A percentile compares a stretch with the other conserved stretches of the same genome.
Evolutionary conservation across 1,139 yeast species (phyloP).

Genomic region (Kurtzmaniella natalensis): DNA sequence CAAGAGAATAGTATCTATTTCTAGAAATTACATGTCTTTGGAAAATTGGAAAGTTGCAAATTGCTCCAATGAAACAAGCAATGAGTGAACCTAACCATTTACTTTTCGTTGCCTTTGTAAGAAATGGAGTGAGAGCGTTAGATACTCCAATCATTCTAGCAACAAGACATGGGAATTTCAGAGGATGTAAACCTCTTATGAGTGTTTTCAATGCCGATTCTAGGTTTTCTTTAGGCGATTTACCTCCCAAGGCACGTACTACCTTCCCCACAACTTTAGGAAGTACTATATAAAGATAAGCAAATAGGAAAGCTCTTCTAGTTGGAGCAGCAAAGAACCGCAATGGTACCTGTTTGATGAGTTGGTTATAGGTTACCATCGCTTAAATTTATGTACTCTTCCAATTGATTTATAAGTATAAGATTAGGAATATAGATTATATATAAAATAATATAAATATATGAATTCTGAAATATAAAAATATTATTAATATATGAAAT

Average conservation of each 20-base stretch:
- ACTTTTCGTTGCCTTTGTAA: constrained; percentile 9
- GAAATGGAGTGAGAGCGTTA: constrained; percentile 16
- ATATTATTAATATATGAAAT: too few relatives aligned
- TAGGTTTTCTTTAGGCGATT: constrained; percentile 11
- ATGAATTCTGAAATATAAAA: too few relatives aligned
- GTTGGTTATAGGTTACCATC: not conserved
- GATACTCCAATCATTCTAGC: constrained; percentile 16
- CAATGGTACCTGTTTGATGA: not conserved
- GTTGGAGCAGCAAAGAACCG: constrained; percentile 8
- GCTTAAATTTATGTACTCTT: not conserved
- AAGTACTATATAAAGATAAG: constrained; percentile 31
- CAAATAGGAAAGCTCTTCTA: constrained; percentile 27
- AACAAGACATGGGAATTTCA: constrained; percentile 29
- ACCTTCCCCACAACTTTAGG: constrained; percentile 25
- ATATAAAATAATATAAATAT: too few relatives aligned
- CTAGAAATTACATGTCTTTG: constrained; percentile 14
- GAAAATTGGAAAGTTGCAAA: constrained; percentile 17
- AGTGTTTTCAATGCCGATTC: constrained; percentile 13
- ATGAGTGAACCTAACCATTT: constrained; percentile 11
- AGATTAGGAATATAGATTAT: too few relatives aligned
- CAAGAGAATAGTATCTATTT: constrained; percentile 19
- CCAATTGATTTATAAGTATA: too few relatives aligned
- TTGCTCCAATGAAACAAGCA: constrained; percentile 18
- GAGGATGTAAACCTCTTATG: constrained; percentile 20
- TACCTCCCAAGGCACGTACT: constrained; percentile 13